Evolutionary conservation across 2,329 filamentous ascomycete genomes (phyloP).

Genomic region (Diaporthe australafricana): DNA sequence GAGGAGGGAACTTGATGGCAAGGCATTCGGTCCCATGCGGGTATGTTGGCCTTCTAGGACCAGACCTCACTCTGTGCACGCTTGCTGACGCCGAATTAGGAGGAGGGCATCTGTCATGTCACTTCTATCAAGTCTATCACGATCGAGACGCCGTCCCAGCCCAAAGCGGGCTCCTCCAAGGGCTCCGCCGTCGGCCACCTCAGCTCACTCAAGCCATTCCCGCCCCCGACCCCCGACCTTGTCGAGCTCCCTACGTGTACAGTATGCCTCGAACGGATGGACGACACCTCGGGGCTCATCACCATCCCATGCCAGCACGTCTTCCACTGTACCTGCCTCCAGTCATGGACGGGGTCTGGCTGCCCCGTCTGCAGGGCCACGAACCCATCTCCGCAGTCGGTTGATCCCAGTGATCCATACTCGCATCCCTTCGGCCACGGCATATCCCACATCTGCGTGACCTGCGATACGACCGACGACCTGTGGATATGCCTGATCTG

Average conservation of each 20-base stretch:
- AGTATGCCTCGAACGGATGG: constrained; percentile 97
- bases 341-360: constrained; percentile 94
- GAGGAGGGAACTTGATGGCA: constrained; percentile 90
- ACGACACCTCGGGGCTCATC: constrained; percentile 93
- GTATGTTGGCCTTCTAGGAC: constrained; percentile 56
- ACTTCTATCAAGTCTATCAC: constrained; percentile 94
- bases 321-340: constrained; percentile 95
- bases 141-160: constrained; percentile 75
- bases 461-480: constrained; percentile 84
- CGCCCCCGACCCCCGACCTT: constrained; percentile 80
- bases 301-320: constrained; percentile 98
- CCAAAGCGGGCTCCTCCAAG: constrained; percentile 43
- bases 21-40: constrained; percentile 92
- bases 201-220: constrained; percentile 68
- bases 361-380: constrained; percentile 97
- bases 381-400: constrained; percentile 55
- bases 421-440: constrained; percentile 68
- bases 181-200: constrained; percentile 49
- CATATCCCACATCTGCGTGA: constrained; percentile 78
- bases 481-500: constrained; percentile 97
- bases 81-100: constrained; percentile 59
- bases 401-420: constrained; percentile 61
- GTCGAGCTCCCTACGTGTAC: constrained; percentile 95
- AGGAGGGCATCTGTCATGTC: constrained; percentile 88
- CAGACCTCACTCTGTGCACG: constrained; percentile 33